Evolutionary conservation across 2,329 filamentous ascomycete species (phyloP).

Genomic region (Escovopsis sp.): DNA sequence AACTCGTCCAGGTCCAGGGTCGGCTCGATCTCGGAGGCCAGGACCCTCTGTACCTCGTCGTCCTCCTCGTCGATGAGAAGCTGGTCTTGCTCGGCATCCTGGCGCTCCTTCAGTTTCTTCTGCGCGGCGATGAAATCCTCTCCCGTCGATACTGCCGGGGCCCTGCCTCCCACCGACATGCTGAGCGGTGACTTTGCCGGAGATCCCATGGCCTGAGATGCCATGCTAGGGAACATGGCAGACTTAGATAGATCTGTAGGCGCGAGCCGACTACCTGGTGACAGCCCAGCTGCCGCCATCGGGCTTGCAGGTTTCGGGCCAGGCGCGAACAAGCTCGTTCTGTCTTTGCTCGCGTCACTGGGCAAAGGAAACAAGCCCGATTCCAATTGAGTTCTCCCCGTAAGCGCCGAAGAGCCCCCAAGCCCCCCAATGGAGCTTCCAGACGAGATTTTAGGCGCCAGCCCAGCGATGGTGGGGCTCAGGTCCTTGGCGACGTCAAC

Average conservation of each 20-base stretch:
- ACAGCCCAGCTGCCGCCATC: conserved; percentile 25
- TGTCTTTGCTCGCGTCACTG: conserved; percentile 32
- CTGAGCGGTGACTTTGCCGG: conserved; percentile 23
- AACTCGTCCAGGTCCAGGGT: conserved; percentile 51
- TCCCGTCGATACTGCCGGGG: conserved; percentile 18
- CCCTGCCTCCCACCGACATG: conserved; percentile 24
- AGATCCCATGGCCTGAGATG: conserved; percentile 35
- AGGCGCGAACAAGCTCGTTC: conserved; percentile 26
- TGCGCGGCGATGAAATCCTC: conserved; percentile 36
- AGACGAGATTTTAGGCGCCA: conserved; percentile 37
- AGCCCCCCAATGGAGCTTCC: conserved; percentile 42
- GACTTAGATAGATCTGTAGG: too few relatives aligned
- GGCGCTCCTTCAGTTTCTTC: conserved; percentile 35
- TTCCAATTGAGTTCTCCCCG: conserved; percentile 25
- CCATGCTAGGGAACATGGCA: conserved; percentile 30
- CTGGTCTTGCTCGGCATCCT: conserved; percentile 40
- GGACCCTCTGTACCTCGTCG: conserved; percentile 46
- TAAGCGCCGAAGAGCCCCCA: conserved; percentile 21
- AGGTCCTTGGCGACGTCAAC: conserved; percentile 50
- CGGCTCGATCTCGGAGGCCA: conserved; percentile 45
- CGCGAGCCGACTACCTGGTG: too few relatives aligned
- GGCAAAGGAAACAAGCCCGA: conserved; percentile 33
- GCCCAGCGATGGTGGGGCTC: conserved; percentile 32
- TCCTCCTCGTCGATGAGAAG: conserved; percentile 53
- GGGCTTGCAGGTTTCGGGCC: conserved; percentile 62